Conservation (phyloP, 345 rosid genomes). For the Corymbia maculata region DNA sequence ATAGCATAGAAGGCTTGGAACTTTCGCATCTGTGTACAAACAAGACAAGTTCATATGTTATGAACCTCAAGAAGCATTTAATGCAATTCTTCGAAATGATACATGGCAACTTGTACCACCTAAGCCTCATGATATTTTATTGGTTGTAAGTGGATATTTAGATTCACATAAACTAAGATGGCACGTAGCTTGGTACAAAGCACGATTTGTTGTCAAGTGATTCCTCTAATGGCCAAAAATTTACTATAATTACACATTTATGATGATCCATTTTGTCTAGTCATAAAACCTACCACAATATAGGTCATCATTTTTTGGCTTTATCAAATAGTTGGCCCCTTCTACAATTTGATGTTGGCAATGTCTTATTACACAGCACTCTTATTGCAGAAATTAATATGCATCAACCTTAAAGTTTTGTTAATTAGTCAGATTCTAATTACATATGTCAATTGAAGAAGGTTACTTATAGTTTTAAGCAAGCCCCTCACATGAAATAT, state of each 20-base stretch:
- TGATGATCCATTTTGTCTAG: fast-evolving
- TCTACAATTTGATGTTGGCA: fast-evolving
- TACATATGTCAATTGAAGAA: not conserved
- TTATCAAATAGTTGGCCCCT: not conserved
- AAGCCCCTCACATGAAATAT: fast-evolving
- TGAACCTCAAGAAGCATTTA: fast-evolving
- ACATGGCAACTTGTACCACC: fast-evolving
- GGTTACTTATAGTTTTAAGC: fast-evolving
- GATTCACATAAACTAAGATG: fast-evolving
- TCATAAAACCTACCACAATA: fast-evolving
- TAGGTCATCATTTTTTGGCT: fast-evolving
- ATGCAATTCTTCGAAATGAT: fast-evolving
- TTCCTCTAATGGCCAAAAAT: not conserved
- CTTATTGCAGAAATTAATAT: not conserved
- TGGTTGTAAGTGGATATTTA: fast-evolving
- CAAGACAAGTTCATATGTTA: not conserved
- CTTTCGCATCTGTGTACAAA: fast-evolving
- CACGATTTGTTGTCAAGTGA: not conserved
- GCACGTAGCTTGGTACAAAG: not conserved
- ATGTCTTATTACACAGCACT: fast-evolving
- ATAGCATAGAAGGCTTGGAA: not conserved
- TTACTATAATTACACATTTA: fast-evolving
- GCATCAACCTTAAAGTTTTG: fast-evolving
- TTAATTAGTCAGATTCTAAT: fast-evolving
- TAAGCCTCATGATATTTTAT: not conserved